phyloP scores from a whole-genome alignment of 495 filamentous ascomycete genomes.

The Podospora comata region DNA sequence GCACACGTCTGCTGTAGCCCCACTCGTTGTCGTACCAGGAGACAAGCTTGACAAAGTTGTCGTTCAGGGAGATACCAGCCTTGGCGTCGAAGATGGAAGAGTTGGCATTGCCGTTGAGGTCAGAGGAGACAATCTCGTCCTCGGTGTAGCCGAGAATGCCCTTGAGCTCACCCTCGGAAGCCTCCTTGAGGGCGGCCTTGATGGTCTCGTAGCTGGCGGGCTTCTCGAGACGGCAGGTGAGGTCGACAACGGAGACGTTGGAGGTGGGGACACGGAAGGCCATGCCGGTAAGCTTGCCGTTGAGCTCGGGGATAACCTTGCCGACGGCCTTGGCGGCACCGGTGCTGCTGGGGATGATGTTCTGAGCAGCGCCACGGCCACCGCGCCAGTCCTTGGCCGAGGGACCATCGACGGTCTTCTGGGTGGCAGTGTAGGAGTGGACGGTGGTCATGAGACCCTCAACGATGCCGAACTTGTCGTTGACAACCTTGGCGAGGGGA shows the following conservation, averaged over 20 bases:
- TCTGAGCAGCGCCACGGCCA: constrained; percentile 96
- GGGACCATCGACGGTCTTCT: constrained; percentile 98
- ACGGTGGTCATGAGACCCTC: constrained; percentile 99
- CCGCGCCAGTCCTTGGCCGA: constrained; percentile 99
- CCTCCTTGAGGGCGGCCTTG: constrained; percentile 87
- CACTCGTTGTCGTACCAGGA: constrained; percentile 89
- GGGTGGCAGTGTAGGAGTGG: constrained; percentile 99
- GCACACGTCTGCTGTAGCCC: constrained; percentile 97
- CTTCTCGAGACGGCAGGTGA: constrained; percentile 94
- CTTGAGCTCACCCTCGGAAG: constrained; percentile 78
- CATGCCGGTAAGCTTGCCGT: constrained; percentile 99
- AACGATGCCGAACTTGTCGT: constrained; percentile 95
- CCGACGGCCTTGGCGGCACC: constrained; percentile 99
- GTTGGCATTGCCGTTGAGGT: constrained; percentile 84
- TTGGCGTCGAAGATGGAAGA: constrained; percentile 99
- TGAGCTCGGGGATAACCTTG: constrained; percentile 95
- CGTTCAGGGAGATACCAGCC: constrained; percentile 97
- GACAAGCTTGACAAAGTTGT: constrained; percentile 98
- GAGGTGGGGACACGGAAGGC: constrained; percentile 96
- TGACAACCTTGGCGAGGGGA: constrained; percentile 96
- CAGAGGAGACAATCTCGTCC: constrained; percentile 92
- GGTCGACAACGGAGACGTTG: constrained; percentile 98
- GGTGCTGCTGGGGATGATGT: constrained; percentile 99
- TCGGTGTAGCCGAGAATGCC: constrained; percentile 94
- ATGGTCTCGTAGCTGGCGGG: constrained; percentile 84